Conservation (phyloP, 2,329 filamentous ascomycete genomes). For the Trichoderma aggressivum region DNA sequence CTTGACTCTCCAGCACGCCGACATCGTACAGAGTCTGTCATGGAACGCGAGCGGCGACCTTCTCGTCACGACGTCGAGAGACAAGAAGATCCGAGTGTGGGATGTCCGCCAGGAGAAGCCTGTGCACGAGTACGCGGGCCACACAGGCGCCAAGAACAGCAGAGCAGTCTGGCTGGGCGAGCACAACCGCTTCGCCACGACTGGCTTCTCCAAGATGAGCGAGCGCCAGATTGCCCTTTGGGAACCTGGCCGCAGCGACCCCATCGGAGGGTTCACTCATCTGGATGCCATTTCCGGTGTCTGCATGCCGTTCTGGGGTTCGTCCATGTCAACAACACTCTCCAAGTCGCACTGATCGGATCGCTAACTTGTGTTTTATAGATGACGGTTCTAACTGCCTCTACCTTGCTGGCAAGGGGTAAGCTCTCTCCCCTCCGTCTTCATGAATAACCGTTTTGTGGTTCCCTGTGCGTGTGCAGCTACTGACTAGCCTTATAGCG, state of each 20-base stretch:
- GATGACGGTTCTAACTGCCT: conserved; percentile 91
- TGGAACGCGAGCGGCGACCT: conserved; percentile 89
- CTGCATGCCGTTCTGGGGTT: conserved; percentile 98
- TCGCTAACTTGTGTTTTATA: conserved; percentile 32
- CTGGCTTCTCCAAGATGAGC: conserved; percentile 97
- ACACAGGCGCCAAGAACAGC: conserved; percentile 95
- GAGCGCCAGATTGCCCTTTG: conserved; percentile 93
- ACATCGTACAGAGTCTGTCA: conserved; percentile 91
- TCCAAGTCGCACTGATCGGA: background rate
- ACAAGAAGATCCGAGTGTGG: conserved; percentile 98
- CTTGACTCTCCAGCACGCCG: conserved; percentile 76
- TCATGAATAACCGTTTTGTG: background rate
- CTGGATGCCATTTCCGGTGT: conserved; percentile 96
- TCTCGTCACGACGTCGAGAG: conserved; percentile 87
- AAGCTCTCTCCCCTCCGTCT: conserved; percentile 34
- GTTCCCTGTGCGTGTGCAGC: background rate
- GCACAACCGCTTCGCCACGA: conserved; percentile 92
- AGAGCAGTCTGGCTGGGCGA: conserved; percentile 96
- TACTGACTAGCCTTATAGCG: conserved; percentile 48
- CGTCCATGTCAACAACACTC: conserved; percentile 23
- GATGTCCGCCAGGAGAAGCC: conserved; percentile 91
- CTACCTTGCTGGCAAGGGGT: conserved; percentile 97
- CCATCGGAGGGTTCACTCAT: conserved; percentile 84
- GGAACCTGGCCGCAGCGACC: conserved; percentile 83
- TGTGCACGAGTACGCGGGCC: conserved; percentile 78